phyloP scores from a whole-genome alignment of 78 protist genomes.

The Dictyostelium brefeldianum region DNA sequence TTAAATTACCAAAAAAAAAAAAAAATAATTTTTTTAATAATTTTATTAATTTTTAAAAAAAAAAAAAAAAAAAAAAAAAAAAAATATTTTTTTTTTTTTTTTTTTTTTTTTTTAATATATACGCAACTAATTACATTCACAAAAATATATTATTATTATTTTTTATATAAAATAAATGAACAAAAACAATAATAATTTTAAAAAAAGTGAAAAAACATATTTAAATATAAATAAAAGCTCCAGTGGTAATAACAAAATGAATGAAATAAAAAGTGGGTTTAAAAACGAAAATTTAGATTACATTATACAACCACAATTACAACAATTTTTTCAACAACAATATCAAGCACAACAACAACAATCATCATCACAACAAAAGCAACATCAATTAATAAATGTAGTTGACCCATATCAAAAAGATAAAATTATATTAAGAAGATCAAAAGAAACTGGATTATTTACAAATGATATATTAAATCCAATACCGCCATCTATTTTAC shows the following conservation, averaged over 20 bases:
- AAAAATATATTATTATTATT: too few relatives aligned
- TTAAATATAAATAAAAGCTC: too few relatives aligned
- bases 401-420: neutral
- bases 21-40: too few relatives aligned
- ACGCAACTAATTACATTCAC: neutral
- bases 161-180: too few relatives aligned
- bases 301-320: conserved; percentile 2
- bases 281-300: conserved; percentile 1
- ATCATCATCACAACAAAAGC: neutral
- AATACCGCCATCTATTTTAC: neutral
- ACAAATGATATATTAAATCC: neutral
- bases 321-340: conserved; percentile 18
- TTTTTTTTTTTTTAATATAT: too few relatives aligned
- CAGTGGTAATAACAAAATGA: too few relatives aligned
- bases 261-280: neutral
- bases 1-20: too few relatives aligned
- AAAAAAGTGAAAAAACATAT: neutral
- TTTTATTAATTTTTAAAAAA: too few relatives aligned
- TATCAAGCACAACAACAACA: neutral
- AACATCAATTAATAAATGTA: conserved; percentile 4
- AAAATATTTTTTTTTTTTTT: too few relatives aligned
- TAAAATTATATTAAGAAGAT: neutral
- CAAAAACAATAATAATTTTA: too few relatives aligned
- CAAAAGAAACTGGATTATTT: neutral
- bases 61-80: too few relatives aligned